Conservation (phyloP, 495 filamentous ascomycete species). For the Staphylotrichum longicolle region DNA sequence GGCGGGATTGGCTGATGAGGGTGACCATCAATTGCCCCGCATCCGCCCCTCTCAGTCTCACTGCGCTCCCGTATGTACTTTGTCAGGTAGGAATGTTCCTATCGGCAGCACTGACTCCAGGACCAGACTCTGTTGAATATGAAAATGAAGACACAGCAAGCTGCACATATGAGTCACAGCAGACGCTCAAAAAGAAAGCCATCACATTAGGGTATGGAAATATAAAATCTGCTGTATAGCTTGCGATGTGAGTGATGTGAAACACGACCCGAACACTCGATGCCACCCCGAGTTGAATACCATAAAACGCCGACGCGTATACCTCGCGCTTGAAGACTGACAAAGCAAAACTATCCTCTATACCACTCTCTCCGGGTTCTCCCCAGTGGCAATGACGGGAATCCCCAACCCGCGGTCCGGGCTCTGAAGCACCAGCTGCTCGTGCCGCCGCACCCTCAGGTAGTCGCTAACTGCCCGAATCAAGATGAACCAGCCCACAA, state of each 20-base stretch:
- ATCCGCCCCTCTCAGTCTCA: background rate
- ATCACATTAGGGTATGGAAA: background rate
- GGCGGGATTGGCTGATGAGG: too few species aligned
- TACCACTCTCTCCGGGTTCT: conserved; percentile 79
- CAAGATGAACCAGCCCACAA: conserved; percentile 96
- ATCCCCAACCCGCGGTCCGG: conserved; percentile 85
- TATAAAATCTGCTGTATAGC: background rate
- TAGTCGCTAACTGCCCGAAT: conserved; percentile 89
- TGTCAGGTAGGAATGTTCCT: background rate
- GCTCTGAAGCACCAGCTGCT: conserved; percentile 89
- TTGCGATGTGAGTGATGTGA: background rate
- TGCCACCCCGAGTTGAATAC: background rate
- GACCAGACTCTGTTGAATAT: too few species aligned
- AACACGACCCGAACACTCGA: background rate
- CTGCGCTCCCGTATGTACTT: too few species aligned
- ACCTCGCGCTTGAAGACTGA: background rate
- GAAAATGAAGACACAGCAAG: too few species aligned
- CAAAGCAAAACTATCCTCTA: conserved; percentile 36
- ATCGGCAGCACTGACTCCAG: too few species aligned
- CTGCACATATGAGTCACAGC: too few species aligned
- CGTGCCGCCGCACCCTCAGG: conserved; percentile 79
- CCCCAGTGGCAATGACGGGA: conserved; percentile 84
- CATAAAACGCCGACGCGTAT: conserved; percentile 2
- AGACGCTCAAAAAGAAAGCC: too few species aligned
- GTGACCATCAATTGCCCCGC: background rate